phyloP scores from a whole-genome alignment of 768 basidiomycete species.

The Calocybe indica region DNA sequence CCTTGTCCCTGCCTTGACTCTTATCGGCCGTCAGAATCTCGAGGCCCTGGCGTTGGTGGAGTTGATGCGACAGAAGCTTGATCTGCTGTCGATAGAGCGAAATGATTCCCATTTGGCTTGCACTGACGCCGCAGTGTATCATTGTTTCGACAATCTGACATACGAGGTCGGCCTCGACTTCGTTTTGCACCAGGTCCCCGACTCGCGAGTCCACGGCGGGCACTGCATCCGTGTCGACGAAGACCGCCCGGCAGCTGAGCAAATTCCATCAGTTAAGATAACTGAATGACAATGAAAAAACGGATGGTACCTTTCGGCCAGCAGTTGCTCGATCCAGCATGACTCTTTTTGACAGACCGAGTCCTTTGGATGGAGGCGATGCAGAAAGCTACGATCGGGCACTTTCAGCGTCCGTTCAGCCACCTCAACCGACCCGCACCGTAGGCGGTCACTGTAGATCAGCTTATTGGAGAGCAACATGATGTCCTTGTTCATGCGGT shows the following conservation, averaged over 20 bases:
- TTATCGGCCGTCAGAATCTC: constrained; percentile 92
- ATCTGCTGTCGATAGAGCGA: constrained; percentile 94
- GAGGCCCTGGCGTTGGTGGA: constrained; percentile 49
- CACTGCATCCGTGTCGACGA: constrained; percentile 86
- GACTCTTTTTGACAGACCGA: constrained; percentile 23
- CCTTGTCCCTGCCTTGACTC: constrained; percentile 94
- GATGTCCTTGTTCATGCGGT: constrained; percentile 96
- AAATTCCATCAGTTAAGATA: neutral
- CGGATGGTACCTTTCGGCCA: constrained; percentile 53
- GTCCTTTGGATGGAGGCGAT: constrained; percentile 32
- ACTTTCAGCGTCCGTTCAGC: constrained; percentile 54
- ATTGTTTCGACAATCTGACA: constrained; percentile 66
- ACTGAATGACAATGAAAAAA: neutral
- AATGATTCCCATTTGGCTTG: constrained; percentile 80
- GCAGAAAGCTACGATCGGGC: constrained; percentile 38
- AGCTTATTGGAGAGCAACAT: constrained; percentile 87
- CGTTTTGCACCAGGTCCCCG: constrained; percentile 90
- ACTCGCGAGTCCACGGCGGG: constrained; percentile 77
- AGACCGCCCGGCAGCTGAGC: constrained; percentile 76
- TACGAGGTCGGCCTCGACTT: constrained; percentile 65
- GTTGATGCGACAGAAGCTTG: constrained; percentile 71
- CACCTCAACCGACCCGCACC: constrained; percentile 72
- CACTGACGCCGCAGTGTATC: constrained; percentile 52
- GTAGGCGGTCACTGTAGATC: constrained; percentile 73
- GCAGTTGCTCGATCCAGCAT: constrained; percentile 71